phyloP scores from a whole-genome alignment of 495 filamentous ascomycete genomes.

The Thermothielavioides terrestris region DNA sequence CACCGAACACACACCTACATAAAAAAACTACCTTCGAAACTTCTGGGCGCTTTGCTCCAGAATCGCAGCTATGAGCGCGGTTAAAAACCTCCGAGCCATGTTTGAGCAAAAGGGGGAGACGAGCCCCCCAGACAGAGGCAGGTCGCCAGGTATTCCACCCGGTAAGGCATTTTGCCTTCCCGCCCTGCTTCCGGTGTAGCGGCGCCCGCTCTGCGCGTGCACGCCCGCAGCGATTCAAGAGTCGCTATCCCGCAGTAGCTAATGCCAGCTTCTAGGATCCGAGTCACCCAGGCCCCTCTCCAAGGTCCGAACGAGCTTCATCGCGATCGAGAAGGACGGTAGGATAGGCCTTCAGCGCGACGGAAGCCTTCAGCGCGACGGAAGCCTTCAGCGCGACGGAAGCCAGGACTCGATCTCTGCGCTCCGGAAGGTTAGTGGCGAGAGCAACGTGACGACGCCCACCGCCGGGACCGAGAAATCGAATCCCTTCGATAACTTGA shows the following conservation, averaged over 20 bases:
- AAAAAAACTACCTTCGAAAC: too few species aligned
- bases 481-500: conserved; percentile 25
- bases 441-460: conserved; percentile 26
- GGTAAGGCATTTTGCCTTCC: conserved; percentile 19
- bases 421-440: conserved; percentile 29
- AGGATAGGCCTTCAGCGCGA: conserved; percentile 38
- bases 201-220: too few species aligned
- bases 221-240: neutral
- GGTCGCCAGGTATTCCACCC: conserved; percentile 50
- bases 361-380: too few species aligned
- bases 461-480: conserved; percentile 23
- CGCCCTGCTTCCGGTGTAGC: neutral
- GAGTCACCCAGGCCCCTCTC: conserved; percentile 55
- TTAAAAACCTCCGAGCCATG: conserved; percentile 70
- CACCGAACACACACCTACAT: too few species aligned
- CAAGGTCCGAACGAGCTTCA: conserved; percentile 76
- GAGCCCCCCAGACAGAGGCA: conserved; percentile 63
- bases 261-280: conserved; percentile 9
- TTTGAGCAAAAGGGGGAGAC: conserved; percentile 67
- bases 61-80: conserved; percentile 37
- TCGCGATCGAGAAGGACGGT: conserved; percentile 62
- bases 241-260: conserved; percentile 1
- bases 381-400: conserved; percentile 32
- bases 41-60: conserved; percentile 3
- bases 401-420: conserved; percentile 38